Evolutionary conservation across 2,329 filamentous ascomycete genomes (phyloP).

Genomic region (Scortechinia acanthostroma): DNA sequence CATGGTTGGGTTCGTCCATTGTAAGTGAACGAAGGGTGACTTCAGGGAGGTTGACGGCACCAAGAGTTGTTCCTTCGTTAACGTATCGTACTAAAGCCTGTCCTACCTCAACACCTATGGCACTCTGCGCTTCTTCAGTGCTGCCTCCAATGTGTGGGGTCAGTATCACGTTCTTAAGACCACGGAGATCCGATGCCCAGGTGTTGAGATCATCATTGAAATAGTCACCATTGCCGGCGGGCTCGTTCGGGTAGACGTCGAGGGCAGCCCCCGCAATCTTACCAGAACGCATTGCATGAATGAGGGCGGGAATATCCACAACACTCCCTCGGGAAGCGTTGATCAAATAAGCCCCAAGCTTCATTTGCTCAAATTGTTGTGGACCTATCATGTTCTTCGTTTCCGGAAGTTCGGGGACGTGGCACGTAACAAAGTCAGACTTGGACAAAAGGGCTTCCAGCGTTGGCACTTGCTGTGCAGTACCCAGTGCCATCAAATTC

Average conservation of each 20-base stretch:
- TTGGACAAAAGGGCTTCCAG: conserved; percentile 70
- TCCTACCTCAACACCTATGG: conserved; percentile 85
- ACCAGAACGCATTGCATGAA: conserved; percentile 77
- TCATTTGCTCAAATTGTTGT: conserved; percentile 78
- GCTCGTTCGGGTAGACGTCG: conserved; percentile 92
- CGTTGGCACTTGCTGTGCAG: conserved; percentile 72
- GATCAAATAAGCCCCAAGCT: conserved; percentile 84
- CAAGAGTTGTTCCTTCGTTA: conserved; percentile 85
- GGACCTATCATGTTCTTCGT: conserved; percentile 88
- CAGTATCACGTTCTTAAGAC: conserved; percentile 84
- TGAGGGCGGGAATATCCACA: conserved; percentile 85
- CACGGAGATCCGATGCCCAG: conserved; percentile 79
- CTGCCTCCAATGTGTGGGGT: conserved; percentile 96
- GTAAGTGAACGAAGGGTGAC: conserved; percentile 84
- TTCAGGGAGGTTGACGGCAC: conserved; percentile 95
- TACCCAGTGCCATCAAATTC: conserved; percentile 90
- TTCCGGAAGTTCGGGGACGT: conserved; percentile 88
- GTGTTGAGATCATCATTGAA: conserved; percentile 77
- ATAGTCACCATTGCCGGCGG: conserved; percentile 87
- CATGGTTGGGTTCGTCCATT: conserved; percentile 80
- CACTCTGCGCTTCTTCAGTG: conserved; percentile 93
- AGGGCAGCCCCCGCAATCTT: conserved; percentile 91
- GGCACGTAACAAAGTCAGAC: conserved; percentile 87
- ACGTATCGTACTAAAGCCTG: conserved; percentile 87
- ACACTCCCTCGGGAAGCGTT: conserved; percentile 92